Base-by-base conservation (phyloP, 129 eudicot species). In the Tagetes erecta region DNA sequence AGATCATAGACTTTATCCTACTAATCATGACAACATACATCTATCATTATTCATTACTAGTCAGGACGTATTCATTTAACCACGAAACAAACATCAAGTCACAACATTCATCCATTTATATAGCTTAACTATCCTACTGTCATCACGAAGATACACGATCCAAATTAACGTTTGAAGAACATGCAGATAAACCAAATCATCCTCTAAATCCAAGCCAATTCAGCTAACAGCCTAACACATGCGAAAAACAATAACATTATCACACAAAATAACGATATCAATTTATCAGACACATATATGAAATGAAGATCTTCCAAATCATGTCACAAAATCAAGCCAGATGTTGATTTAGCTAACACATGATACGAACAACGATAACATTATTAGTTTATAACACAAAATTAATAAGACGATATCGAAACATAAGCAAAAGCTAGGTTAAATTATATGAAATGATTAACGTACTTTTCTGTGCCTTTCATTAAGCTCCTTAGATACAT, bases 401-500 rank as follows among this genome's bases (percentile, higher is more conserved):
- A 66, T 45, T 36, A 3, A 67, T 13, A 27, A 71, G 67, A 34
- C 38, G 52, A 44, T 27, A 76, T 36, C 5, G 36, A 45, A 35
- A n/a, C 0, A 55, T 7, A 27, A 3, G 53, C 33, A 41, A 36
- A 53, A 14, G 20, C 31, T 38, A 65, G 34, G 44, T 33, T 6
- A n/a, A 64, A 60, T 3, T 45, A 40, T 75, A 34, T 56, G 49
- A 53, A 1, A n/a, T n/a, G n/a, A n/a, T n/a, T 20, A 64, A 20
- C 60, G 12, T 72, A 90, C 94, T 83, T 86, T 87, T 64, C 83
- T 62, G 78, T 91, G 97, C 46, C 80, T 91, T 50, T 87, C 91
- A 72, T 82, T 80, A 39, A 90, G 89, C 79, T 87, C 91, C 80
- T 90, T 90, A 49, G 96, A 90, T 36, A 87, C 91, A 46, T 80